These are phyloP conservation scores for Cadophora malorum DNA, from an alignment of 2,329 filamentous ascomycete genomes.

Conservation along the genomic window DNA sequence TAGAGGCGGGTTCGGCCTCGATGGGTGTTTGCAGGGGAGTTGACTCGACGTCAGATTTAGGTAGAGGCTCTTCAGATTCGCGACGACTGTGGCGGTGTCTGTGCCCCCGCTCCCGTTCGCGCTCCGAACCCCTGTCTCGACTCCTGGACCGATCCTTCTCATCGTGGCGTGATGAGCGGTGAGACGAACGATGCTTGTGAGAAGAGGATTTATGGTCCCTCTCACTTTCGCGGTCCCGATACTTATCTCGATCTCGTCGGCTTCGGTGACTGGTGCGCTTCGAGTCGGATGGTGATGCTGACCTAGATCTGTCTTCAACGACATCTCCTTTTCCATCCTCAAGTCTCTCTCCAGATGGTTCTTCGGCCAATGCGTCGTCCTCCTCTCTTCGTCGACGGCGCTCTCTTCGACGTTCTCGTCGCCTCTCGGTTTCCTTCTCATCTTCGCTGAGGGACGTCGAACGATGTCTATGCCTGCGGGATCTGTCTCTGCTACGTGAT, in stretches of 20 bases:
- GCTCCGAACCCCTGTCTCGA: conserved; percentile 48
- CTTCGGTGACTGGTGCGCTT: conserved; percentile 65
- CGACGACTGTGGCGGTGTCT: conserved; percentile 41
- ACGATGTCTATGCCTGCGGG: conserved; percentile 43
- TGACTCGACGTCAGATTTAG: conserved; percentile 23
- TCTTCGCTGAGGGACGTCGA: conserved; percentile 43
- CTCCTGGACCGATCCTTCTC: conserved; percentile 50
- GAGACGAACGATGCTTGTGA: conserved; percentile 52
- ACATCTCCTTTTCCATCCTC: conserved; percentile 47
- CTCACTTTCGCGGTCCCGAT: conserved; percentile 52
- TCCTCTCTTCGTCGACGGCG: conserved; percentile 40
- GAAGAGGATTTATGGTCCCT: conserved; percentile 50
- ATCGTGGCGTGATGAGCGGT: conserved; percentile 55
- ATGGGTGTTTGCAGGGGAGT: conserved; percentile 26
- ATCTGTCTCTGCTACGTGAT: conserved; percentile 37
- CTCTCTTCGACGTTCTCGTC: conserved; percentile 43
- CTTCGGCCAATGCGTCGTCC: conserved; percentile 37
- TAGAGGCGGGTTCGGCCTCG: conserved; percentile 28
- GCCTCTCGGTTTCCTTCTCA: conserved; percentile 43
- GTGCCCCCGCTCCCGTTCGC: conserved; percentile 50
- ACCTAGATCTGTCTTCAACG: conserved; percentile 64
- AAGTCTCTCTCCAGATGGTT: conserved; percentile 31
- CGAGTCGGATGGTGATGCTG: conserved; percentile 66
- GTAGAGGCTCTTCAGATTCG: conserved; percentile 33
- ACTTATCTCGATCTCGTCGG: conserved; percentile 62